Conservation (phyloP, 2,329 filamentous ascomycete species). For the Curvularia spicifera region DNA sequence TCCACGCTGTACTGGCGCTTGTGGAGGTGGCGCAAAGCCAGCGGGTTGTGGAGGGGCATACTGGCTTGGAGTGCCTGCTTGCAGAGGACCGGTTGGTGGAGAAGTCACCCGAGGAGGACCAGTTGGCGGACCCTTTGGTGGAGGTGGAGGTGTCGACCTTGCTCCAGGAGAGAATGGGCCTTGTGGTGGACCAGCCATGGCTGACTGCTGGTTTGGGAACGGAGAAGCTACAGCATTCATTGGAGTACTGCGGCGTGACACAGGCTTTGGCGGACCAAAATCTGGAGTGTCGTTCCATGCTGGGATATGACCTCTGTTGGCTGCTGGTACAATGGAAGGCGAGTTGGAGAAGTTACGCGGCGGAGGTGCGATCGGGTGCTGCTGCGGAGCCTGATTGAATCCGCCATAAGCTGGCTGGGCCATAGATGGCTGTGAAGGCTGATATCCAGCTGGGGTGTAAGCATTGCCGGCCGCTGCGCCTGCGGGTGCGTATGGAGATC, state of each 20-base stretch:
- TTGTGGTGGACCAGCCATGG: conserved; percentile 63
- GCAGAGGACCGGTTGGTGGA: conserved; percentile 63
- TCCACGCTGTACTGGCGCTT: conserved; percentile 71
- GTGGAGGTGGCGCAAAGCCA: conserved; percentile 55
- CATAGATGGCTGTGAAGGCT: conserved; percentile 52
- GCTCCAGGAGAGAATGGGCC: conserved; percentile 64
- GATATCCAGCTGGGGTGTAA: conserved; percentile 61
- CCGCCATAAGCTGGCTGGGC: conserved; percentile 53
- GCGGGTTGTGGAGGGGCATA: conserved; percentile 66
- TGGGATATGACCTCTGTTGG: conserved; percentile 72
- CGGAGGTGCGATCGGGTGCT: conserved; percentile 60
- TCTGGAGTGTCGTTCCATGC: conserved; percentile 97
- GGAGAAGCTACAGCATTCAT: conserved; percentile 74
- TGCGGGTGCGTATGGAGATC: conserved; percentile 23
- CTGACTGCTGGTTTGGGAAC: conserved; percentile 67
- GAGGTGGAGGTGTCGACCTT: conserved; percentile 74
- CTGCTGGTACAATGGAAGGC: conserved; percentile 65
- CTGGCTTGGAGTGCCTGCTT: conserved; percentile 6
- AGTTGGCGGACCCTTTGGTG: conserved; percentile 71
- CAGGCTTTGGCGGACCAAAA: conserved; percentile 70
- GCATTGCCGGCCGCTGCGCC: conserved; percentile 42
- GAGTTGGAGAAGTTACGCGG: conserved; percentile 73
- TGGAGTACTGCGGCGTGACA: conserved; percentile 76
- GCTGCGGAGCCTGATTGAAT: conserved; percentile 54
- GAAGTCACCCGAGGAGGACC: conserved; percentile 67